These are phyloP conservation scores for Retiboletus flavoniger DNA, from an alignment of 1,284 basidiomycete genomes.

Conservation along the genomic window DNA sequence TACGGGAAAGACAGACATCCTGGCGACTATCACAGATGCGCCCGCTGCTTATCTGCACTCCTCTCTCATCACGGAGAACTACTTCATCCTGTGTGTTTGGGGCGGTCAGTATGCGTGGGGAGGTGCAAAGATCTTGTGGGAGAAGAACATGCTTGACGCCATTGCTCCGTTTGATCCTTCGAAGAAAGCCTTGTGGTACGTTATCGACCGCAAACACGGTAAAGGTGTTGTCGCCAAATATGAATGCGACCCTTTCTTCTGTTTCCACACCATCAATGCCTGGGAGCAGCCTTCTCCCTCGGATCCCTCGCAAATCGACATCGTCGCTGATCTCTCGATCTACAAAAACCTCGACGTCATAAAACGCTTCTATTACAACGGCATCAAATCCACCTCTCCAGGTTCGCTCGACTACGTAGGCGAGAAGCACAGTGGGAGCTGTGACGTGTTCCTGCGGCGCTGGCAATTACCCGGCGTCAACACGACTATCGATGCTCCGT, in stretches of 20 bases:
- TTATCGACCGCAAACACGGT: slow-evolving; percentile 37
- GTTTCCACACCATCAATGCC: slow-evolving; percentile 39
- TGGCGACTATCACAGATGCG: slow-evolving; percentile 39
- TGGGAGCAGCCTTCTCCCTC: slow-evolving; percentile 34
- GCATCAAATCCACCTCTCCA: slow-evolving; percentile 29
- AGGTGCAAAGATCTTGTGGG: slow-evolving; percentile 33
- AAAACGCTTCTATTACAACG: slow-evolving; percentile 29
- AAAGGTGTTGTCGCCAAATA: slow-evolving; percentile 39
- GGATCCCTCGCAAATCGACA: slow-evolving; percentile 31
- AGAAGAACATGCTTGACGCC: slow-evolving; percentile 33
- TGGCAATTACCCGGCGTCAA: slow-evolving; percentile 27
- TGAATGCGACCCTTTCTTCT: slow-evolving; percentile 39
- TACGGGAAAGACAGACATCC: slow-evolving; percentile 33
- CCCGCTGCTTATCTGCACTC: slow-evolving; percentile 40
- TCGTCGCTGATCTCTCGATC: slow-evolving; percentile 38
- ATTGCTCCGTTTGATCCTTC: slow-evolving; percentile 35
- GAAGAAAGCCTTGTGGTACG: slow-evolving; percentile 35
- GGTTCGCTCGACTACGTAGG: slow-evolving; percentile 32
- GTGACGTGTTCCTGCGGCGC: slow-evolving; percentile 29
- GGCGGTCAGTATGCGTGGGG: slow-evolving; percentile 32
- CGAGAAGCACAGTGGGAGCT: slow-evolving; percentile 15
- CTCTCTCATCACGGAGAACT: slow-evolving; percentile 37
- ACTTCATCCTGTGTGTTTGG: slow-evolving; percentile 38
- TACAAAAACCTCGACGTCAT: slow-evolving; percentile 35
- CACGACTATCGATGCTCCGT: slow-evolving; percentile 15